phyloP scores from a whole-genome alignment of 257 asterid genomes.

The Solanum bulbocastanum region DNA sequence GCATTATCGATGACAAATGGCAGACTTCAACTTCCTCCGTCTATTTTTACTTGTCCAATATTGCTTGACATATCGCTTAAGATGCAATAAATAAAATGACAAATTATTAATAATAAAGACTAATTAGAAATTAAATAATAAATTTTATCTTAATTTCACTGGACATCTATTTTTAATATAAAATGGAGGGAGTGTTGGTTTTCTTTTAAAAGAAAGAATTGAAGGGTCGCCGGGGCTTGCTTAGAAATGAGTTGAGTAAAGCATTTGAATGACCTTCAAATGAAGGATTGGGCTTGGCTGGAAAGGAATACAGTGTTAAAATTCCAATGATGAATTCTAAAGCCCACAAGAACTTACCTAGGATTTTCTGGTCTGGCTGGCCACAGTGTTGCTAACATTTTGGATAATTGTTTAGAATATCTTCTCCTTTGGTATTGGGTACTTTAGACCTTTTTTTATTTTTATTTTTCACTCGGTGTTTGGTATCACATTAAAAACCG shows the following conservation, averaged over 20 bases:
- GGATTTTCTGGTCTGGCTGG: not conserved
- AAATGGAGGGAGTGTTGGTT: too few species aligned
- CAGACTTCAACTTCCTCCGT: too few species aligned
- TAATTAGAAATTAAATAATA: too few species aligned
- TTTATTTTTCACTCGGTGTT: fast-evolving
- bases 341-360: not conserved
- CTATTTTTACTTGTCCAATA: too few species aligned
- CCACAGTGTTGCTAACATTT: not conserved
- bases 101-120: too few species aligned
- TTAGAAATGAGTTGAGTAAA: not conserved
- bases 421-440: not conserved
- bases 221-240: not conserved
- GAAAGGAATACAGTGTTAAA: not conserved
- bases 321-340: not conserved
- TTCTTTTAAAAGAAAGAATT: too few species aligned
- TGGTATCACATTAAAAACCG: fast-evolving
- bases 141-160: too few species aligned
- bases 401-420: not conserved
- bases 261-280: not conserved
- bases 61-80: too few species aligned
- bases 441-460: not conserved
- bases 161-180: too few species aligned
- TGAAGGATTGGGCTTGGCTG: not conserved
- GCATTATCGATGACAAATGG: not conserved
- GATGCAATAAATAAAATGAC: too few species aligned